A percentile compares a stretch with the other conserved stretches of the same genome.
phyloP scores from a whole-genome alignment of 352 stramenopile species.

The Globisporangium barbulae region DNA sequence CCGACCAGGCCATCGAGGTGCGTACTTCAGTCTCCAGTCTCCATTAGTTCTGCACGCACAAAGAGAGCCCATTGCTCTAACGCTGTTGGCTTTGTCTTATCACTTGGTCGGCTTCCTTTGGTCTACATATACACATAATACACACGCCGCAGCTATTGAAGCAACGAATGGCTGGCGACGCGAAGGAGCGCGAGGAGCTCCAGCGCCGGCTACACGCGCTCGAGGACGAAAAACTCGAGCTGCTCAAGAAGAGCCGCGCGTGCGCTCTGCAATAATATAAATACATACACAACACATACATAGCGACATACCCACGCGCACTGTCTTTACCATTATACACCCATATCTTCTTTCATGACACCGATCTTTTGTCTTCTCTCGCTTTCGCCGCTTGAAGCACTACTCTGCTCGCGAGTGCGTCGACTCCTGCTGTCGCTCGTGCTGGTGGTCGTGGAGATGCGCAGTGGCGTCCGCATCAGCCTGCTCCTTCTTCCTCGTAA shows the following conservation, averaged over 20 bases:
- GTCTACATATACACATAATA: not conserved
- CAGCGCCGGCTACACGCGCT: conserved; percentile 42
- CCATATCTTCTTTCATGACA: not conserved
- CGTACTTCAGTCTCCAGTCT: not conserved
- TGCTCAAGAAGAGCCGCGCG: conserved; percentile 53
- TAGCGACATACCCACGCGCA: not conserved
- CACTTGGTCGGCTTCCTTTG: not conserved
- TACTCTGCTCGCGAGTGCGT: conserved; percentile 6
- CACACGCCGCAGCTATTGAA: conserved; percentile 35
- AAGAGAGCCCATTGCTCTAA: not conserved
- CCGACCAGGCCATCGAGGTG: conserved; percentile 54
- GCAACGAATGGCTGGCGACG: conserved; percentile 38
- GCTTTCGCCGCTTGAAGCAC: not conserved
- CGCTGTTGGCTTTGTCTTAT: not conserved
- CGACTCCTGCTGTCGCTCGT: not conserved
- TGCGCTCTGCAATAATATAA: conserved; percentile 42
- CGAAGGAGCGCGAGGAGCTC: conserved; percentile 54
- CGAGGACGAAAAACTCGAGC: conserved; percentile 55
- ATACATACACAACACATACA: not conserved
- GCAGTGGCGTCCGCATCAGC: not conserved
- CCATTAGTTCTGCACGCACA: not conserved
- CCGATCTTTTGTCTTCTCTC: not conserved
- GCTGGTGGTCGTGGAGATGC: conserved; percentile 3
- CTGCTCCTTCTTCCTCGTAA: conserved; percentile 48
- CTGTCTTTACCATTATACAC: conserved; percentile 1